Conservation (phyloP, 768 basidiomycete species). For the Cystofilobasidium bisporidii region DNA sequence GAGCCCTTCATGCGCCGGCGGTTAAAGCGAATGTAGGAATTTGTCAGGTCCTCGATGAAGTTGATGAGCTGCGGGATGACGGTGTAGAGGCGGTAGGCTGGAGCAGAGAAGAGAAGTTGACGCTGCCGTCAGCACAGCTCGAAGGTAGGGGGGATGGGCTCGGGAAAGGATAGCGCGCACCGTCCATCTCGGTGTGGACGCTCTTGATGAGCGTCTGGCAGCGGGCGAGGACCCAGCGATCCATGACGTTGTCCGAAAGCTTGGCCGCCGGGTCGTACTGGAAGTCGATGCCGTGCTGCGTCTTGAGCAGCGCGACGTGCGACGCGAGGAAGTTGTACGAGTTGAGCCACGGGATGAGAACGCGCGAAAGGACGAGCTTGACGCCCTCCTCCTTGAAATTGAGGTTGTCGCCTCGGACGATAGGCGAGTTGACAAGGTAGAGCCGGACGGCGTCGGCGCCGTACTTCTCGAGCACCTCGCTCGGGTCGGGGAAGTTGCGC, state of each 20-base stretch:
- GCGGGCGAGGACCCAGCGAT: conserved; percentile 94
- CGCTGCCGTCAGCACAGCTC: background rate
- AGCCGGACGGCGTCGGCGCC: conserved; percentile 95
- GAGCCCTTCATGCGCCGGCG: conserved; percentile 90
- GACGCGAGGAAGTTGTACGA: conserved; percentile 98
- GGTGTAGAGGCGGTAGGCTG: conserved; percentile 85
- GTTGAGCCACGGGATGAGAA: conserved; percentile 95
- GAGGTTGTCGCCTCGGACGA: conserved; percentile 93
- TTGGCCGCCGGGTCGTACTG: conserved; percentile 77
- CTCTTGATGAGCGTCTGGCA: conserved; percentile 91
- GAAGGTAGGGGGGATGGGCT: background rate
- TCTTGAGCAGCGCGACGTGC: conserved; percentile 79
- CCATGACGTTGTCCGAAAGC: conserved; percentile 87
- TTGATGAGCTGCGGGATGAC: conserved; percentile 89
- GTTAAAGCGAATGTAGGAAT: conserved; percentile 99
- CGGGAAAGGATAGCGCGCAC: conserved; percentile 34
- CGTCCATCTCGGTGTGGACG: conserved; percentile 89
- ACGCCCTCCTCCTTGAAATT: conserved; percentile 98
- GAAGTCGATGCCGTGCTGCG: conserved; percentile 65
- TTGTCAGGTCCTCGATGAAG: conserved; percentile 90
- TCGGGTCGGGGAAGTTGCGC: conserved; percentile 94
- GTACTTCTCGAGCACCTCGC: conserved; percentile 74
- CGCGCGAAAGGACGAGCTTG: conserved; percentile 89
- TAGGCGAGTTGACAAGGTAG: conserved; percentile 98
- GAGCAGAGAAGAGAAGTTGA: background rate